Evolutionary conservation across 2,329 filamentous ascomycete genomes (phyloP).

Genomic region (Penicillium psychrosexuale): DNA sequence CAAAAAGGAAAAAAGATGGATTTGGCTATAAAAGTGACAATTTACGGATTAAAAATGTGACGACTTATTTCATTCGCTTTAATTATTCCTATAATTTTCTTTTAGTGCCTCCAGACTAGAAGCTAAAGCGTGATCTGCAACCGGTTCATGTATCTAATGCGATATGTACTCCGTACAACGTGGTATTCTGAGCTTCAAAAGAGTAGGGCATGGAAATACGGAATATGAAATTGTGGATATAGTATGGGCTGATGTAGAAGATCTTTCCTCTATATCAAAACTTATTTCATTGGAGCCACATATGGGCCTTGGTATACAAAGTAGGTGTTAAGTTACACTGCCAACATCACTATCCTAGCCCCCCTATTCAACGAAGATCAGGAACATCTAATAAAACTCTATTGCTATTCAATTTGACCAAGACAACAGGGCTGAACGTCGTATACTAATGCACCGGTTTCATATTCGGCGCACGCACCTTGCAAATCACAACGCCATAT

Average conservation of each 20-base stretch:
- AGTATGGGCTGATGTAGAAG: constrained; percentile 12
- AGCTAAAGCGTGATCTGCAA: not conserved
- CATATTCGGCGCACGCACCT: not conserved
- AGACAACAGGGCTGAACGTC: not conserved
- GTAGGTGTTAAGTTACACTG: not conserved
- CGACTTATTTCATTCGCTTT: not conserved
- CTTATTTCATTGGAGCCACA: not conserved
- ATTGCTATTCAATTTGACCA: not conserved
- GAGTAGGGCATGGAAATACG: not conserved
- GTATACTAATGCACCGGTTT: not conserved
- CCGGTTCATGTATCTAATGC: not conserved
- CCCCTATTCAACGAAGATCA: constrained; percentile 4
- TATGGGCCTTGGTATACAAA: not conserved
- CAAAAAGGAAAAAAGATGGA: not conserved
- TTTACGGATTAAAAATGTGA: not conserved
- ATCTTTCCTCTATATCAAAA: not conserved
- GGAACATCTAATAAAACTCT: not conserved
- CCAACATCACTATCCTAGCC: not conserved
- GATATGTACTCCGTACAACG: not conserved
- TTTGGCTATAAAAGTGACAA: not conserved
- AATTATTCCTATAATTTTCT: not conserved
- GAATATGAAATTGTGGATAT: not conserved
- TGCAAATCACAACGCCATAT: not conserved
- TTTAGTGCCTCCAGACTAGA: not conserved
- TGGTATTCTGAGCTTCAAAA: not conserved